These are phyloP conservation scores for Volutella citrinella DNA, from an alignment of 2,329 filamentous ascomycete species.

Conservation along the genomic window DNA sequence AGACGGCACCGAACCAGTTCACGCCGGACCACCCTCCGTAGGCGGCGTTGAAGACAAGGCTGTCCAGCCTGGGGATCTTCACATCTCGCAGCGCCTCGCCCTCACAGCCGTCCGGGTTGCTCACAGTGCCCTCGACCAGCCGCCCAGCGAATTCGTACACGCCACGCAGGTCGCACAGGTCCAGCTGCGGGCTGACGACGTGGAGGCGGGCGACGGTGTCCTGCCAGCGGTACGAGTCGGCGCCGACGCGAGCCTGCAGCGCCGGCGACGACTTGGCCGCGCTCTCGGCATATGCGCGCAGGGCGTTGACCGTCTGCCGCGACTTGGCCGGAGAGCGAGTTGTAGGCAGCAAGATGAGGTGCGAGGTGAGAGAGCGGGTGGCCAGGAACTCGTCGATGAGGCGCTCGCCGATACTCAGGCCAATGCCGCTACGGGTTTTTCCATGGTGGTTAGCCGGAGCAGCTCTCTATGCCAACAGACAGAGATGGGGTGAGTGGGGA, in stretches of 20 bases:
- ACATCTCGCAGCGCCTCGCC: slow-evolving; percentile 40
- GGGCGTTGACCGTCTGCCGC: slow-evolving; percentile 62
- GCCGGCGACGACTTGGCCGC: slow-evolving; percentile 35
- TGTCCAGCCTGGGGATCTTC: slow-evolving; percentile 69
- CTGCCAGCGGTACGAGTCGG: slow-evolving; percentile 28
- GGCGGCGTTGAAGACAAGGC: slow-evolving; percentile 81
- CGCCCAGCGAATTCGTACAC: slow-evolving; percentile 48
- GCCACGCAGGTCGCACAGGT: slow-evolving; percentile 56
- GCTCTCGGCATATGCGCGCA: slow-evolving; percentile 58
- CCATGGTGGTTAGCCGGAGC: slow-evolving; percentile 12
- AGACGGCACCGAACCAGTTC: slow-evolving; percentile 61
- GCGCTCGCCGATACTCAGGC: slow-evolving; percentile 77
- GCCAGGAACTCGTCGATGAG: slow-evolving; percentile 87
- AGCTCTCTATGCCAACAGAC: no score
- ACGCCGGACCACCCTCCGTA: slow-evolving; percentile 84
- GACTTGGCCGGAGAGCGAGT: slow-evolving; percentile 76
- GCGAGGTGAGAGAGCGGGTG: slow-evolving; percentile 61
- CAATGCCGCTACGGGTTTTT: slow-evolving; percentile 66
- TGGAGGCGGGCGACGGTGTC: slow-evolving; percentile 51
- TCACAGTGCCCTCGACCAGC: slow-evolving; percentile 43
- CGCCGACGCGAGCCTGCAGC: slow-evolving; percentile 36
- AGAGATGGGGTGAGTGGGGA: no score
- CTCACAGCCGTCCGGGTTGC: slow-evolving; percentile 40
- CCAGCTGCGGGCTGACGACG: slow-evolving; percentile 55
- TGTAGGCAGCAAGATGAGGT: slow-evolving; percentile 78